phyloP scores from a whole-genome alignment of 2,329 filamentous ascomycete genomes.

The Botrytis paeoniae region DNA sequence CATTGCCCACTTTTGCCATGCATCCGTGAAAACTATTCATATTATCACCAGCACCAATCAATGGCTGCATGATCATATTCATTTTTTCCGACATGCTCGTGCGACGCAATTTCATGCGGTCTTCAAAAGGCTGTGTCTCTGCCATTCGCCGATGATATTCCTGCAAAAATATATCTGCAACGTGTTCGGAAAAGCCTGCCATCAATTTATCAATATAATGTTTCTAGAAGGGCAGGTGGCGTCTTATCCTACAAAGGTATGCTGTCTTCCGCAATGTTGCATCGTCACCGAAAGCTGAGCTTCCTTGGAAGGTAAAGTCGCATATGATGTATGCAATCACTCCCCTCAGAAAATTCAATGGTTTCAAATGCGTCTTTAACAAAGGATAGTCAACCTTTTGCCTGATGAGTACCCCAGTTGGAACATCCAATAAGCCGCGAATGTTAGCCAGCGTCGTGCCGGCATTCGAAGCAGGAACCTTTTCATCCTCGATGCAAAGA shows the following conservation, averaged over 20 bases:
- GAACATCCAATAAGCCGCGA: neutral
- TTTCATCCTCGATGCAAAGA: neutral
- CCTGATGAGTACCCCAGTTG: neutral
- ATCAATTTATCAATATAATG: neutral
- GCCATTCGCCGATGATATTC: neutral
- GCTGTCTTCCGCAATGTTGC: neutral
- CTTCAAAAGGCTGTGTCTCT: neutral
- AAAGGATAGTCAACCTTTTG: neutral
- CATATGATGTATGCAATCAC: neutral
- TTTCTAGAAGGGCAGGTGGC: neutral
- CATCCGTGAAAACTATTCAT: neutral
- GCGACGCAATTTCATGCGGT: neutral
- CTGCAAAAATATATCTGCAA: neutral
- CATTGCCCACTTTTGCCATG: neutral
- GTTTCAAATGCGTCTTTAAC: neutral
- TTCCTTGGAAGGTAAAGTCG: neutral
- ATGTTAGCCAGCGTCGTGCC: neutral
- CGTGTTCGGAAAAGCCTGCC: neutral
- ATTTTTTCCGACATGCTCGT: neutral
- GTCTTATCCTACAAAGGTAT: neutral
- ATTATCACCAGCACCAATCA: neutral
- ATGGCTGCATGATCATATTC: constrained; percentile 4
- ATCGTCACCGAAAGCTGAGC: neutral
- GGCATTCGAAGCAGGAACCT: neutral
- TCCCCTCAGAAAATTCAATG: neutral